Evolutionary conservation across 306 rosid genomes (phyloP).

Genomic region (Prosopis cineraria): DNA sequence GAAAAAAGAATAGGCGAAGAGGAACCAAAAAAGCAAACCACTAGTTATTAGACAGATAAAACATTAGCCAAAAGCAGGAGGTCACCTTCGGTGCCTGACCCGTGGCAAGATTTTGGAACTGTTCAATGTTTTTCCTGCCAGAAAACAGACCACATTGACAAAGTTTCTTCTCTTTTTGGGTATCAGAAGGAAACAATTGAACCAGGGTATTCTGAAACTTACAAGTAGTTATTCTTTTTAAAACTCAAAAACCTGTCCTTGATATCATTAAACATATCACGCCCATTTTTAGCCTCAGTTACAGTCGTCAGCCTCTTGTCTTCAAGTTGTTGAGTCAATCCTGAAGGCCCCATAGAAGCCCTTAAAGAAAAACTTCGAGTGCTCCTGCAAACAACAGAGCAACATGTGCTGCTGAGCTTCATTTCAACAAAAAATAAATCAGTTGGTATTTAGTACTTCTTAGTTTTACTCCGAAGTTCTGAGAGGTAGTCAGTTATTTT

Average conservation of each 20-base stretch:
- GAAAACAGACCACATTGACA: constrained; percentile 33
- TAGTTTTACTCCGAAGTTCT: constrained; percentile 29
- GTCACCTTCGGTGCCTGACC: constrained; percentile 87
- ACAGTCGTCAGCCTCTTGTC: constrained; percentile 43
- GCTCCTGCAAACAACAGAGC: constrained; percentile 49
- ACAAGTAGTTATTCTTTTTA: constrained; percentile 72
- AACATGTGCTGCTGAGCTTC: constrained; percentile 1
- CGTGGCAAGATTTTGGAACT: constrained; percentile 71
- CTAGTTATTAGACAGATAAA: constrained; percentile 18
- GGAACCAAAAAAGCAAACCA: constrained; percentile 20
- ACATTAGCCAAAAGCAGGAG: neutral
- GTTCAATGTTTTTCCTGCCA: constrained; percentile 66
- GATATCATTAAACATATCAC: constrained; percentile 59
- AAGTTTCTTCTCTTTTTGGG: constrained; percentile 22
- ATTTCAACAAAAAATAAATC: constrained; percentile 25
- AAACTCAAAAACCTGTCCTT: constrained; percentile 77
- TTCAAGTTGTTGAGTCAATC: constrained; percentile 52
- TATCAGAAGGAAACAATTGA: neutral
- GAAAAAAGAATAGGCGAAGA: neutral
- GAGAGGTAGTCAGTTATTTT: constrained; percentile 31
- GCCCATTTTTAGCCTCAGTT: constrained; percentile 46
- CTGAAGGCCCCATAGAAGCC: constrained; percentile 65
- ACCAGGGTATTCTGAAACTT: constrained; percentile 40
- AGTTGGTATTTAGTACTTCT: constrained; percentile 26
- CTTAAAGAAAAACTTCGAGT: constrained; percentile 50